Conservation (phyloP, 1,284 basidiomycete species). For the Malassezia pachydermatis region DNA sequence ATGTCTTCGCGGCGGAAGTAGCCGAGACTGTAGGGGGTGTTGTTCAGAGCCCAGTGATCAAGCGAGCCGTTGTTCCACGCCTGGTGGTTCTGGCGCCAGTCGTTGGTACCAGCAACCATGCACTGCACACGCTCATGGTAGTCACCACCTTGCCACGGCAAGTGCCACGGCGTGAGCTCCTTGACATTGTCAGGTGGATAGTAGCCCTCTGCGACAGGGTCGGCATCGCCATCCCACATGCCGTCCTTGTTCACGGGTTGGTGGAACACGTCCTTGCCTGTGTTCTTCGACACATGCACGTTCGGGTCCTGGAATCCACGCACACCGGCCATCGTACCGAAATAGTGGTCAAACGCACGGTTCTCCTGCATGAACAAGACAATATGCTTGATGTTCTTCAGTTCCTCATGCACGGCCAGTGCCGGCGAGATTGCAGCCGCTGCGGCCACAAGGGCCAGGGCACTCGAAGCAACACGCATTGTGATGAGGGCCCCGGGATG, state of each 20-base stretch:
- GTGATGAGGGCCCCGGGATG: no score
- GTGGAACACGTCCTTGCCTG: conserved; percentile 26
- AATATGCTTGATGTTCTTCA: conserved; percentile 21
- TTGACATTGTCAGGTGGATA: conserved; percentile 16
- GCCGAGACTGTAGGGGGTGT: conserved; percentile 33
- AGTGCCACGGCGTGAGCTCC: conserved; percentile 30
- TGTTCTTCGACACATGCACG: conserved; percentile 28
- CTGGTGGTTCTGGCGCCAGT: conserved; percentile 30
- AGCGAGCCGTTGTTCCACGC: conserved; percentile 31
- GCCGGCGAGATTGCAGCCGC: neutral
- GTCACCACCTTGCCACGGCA: conserved; percentile 34
- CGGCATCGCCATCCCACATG: conserved; percentile 3
- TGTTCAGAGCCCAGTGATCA: conserved; percentile 29
- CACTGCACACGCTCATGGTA: conserved; percentile 28
- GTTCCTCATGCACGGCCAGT: neutral
- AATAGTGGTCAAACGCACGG: conserved; percentile 42
- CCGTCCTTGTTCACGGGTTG: conserved; percentile 10
- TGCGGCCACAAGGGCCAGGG: neutral
- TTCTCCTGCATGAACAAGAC: conserved; percentile 42
- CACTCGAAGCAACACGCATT: no score
- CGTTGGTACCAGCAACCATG: conserved; percentile 33
- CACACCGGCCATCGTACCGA: conserved; percentile 32
- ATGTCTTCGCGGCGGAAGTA: conserved; percentile 32
- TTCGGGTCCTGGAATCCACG: conserved; percentile 41
- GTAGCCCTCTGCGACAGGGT: neutral